Base-by-base conservation (phyloP, 1,139 yeast genomes). In the Taiozyma onychis region DNA sequence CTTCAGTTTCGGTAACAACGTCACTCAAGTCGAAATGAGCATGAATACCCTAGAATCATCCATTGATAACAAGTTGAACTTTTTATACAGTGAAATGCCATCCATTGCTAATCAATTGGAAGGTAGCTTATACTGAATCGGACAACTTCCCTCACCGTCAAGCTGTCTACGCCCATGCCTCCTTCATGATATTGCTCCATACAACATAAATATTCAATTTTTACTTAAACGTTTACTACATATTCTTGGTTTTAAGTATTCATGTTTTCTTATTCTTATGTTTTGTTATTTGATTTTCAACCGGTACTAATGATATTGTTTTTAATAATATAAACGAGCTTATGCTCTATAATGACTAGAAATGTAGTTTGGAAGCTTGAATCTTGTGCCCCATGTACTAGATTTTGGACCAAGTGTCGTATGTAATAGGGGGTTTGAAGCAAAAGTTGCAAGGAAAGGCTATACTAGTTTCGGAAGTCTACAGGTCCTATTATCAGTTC, bases 21-120 rank as follows among this genome's bases (percentile, higher is more conserved):
- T 21, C 18, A 14, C 16, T 10, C 35, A 42, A 21, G 16, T 27
- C 24, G 44, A 45, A 34, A 10, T 39, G 18, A 21, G 30, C 3
- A 32, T 13, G 27, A n/a, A 41, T 34, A 32, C 46, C 18, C 13
- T 30, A 9, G 44, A 37, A 9, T 24, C 43, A 11, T 1, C 41
- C 22, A 32, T 44, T 6, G 51, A 49, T 18, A 44, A 46, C 41
- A 46, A 44, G 34, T 42, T 49, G 22, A 44, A 44, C 28, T 46
- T 46, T 42, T 26, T 44, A 11, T 49, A 46, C 43, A 41, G 8
- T 16, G 46, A 44, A 27, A 41, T 46, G 14, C 51, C 51, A 16
- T 22, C 42, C 27, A 46, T 42, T 6, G 37, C 47, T 6, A 37
- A 16, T 5, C 44, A 48, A 16, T 5, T 48, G 10, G 50, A 44